Percentiles rank a stretch among this genome's conserved stretches.
These are phyloP conservation scores for Entonaema liquescens DNA, from an alignment of 495 filamentous ascomycete genomes.

Conservation along the genomic window DNA sequence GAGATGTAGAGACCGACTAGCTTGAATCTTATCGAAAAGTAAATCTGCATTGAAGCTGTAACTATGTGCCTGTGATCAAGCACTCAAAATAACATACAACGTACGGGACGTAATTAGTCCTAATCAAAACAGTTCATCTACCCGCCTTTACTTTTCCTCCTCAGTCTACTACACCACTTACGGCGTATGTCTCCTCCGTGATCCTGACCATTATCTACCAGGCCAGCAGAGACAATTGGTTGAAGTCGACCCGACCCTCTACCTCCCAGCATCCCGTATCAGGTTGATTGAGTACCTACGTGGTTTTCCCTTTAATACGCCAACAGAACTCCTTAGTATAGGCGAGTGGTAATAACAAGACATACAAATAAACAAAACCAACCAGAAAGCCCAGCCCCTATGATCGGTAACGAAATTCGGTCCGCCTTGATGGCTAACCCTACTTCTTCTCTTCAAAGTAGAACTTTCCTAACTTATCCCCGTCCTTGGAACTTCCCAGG, in stretches of 20 bases:
- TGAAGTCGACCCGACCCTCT: constrained; percentile 5
- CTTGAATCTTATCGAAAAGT: neutral
- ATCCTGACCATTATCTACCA: neutral
- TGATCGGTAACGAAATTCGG: neutral
- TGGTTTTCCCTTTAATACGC: constrained; percentile 27
- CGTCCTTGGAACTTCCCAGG: constrained; percentile 51
- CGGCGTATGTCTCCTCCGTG: neutral
- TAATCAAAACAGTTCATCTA: neutral
- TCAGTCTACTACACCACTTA: neutral
- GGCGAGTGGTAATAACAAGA: neutral
- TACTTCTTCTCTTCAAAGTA: constrained; percentile 62
- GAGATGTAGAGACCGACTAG: no score
- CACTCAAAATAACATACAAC: neutral
- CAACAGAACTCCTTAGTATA: constrained; percentile 26
- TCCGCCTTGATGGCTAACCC: neutral
- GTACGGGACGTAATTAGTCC: neutral
- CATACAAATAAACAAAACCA: neutral
- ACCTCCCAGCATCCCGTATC: neutral
- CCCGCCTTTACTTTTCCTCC: neutral
- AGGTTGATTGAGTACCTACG: neutral
- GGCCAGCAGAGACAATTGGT: neutral
- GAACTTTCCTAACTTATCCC: constrained; percentile 60
- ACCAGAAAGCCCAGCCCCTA: neutral
- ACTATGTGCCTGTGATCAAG: neutral
- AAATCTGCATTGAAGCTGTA: neutral